Evolutionary conservation across 768 basidiomycete genomes (phyloP).

Genomic region (Mycena alexandri): DNA sequence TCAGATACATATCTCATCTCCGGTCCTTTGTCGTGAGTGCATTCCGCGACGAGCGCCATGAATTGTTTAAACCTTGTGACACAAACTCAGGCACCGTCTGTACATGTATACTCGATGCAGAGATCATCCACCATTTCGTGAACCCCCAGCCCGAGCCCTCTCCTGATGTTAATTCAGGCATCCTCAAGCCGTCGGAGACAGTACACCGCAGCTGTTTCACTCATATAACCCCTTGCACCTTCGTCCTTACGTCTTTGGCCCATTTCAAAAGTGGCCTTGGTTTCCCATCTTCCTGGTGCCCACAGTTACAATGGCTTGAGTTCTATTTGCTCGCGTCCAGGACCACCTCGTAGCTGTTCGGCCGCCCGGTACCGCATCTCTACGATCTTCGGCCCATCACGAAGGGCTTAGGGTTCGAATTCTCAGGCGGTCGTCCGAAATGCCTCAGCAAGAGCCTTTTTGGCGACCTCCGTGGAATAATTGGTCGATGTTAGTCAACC

Average conservation of each 20-base stretch:
- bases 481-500: neutral
- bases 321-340: slow-evolving; percentile 12
- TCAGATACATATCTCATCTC: slow-evolving; percentile 1
- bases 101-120: too few relatives aligned
- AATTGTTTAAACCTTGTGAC: neutral
- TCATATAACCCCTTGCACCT: neutral
- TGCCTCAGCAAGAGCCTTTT: slow-evolving; percentile 6
- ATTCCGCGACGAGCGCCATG: neutral
- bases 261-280: neutral
- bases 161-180: too few relatives aligned
- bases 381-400: too few relatives aligned
- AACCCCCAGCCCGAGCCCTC: too few relatives aligned
- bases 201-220: neutral
- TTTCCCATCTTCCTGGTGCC: neutral
- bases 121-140: too few relatives aligned
- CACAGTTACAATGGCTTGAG: neutral
- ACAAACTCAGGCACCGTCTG: too few relatives aligned
- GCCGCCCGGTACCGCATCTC: neutral
- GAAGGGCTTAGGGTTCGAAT: too few relatives aligned
- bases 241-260: neutral
- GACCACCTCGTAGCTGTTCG: neutral
- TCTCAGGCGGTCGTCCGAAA: neutral
- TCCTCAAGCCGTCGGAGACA: too few relatives aligned
- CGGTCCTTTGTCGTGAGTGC: slow-evolving; percentile 1
- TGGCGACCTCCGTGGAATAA: neutral